These are phyloP conservation scores for Stagonosporopsis chrysanthemi DNA, from an alignment of 2,329 filamentous ascomycete genomes.

Conservation along the genomic window DNA sequence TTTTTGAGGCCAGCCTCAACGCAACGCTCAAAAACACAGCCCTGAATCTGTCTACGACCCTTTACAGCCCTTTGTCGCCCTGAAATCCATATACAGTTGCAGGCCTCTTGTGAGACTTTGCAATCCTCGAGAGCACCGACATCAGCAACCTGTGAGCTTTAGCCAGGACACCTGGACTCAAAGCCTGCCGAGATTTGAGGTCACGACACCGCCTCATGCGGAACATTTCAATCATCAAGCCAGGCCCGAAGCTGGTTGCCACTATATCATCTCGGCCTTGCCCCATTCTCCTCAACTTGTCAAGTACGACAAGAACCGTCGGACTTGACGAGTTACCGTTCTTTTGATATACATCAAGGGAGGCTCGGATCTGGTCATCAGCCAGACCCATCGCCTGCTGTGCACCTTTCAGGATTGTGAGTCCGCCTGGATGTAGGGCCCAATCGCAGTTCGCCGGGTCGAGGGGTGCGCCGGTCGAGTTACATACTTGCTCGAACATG, in stretches of 20 bases:
- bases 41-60: too few relatives aligned
- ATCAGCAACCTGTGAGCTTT: constrained; percentile 12
- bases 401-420: constrained; percentile 70
- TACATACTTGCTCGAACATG: constrained; percentile 43
- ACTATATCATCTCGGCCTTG: constrained; percentile 66
- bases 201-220: constrained; percentile 61
- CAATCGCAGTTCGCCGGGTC: constrained; percentile 70
- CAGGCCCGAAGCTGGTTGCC: constrained; percentile 74
- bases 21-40: too few relatives aligned
- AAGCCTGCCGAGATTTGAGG: neutral
- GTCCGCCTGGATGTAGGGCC: constrained; percentile 75
- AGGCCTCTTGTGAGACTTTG: neutral
- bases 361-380: constrained; percentile 72
- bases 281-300: constrained; percentile 60
- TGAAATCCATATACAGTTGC: neutral
- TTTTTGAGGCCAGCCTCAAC: too few relatives aligned
- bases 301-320: constrained; percentile 72
- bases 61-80: neutral
- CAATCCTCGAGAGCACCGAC: constrained; percentile 8
- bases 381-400: constrained; percentile 65
- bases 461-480: constrained; percentile 2
- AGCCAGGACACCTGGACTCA: constrained; percentile 3
- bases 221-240: constrained; percentile 73
- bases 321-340: constrained; percentile 73
- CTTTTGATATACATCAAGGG: constrained; percentile 72